phyloP scores from a whole-genome alignment of 2,329 filamentous ascomycete genomes.

The Claviceps purpurea region DNA sequence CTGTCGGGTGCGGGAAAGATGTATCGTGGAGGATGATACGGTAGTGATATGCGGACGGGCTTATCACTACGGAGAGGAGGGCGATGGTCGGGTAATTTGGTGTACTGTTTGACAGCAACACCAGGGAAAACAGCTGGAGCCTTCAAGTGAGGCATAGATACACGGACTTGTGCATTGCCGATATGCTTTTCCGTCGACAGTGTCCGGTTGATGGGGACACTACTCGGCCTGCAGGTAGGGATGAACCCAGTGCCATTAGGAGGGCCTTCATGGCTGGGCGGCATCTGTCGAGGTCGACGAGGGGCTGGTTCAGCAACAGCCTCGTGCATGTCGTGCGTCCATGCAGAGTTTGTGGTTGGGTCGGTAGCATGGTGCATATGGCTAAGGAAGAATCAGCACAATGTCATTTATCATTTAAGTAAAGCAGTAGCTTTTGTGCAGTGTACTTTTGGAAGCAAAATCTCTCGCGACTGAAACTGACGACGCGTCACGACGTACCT shows the following conservation, averaged over 20 bases:
- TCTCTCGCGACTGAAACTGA: too few species aligned
- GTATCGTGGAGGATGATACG: conserved; percentile 65
- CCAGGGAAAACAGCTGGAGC: conserved; percentile 57
- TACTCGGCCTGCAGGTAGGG: conserved; percentile 43
- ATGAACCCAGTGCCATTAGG: conserved; percentile 43
- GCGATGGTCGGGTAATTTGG: conserved; percentile 84
- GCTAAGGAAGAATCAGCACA: conserved; percentile 17
- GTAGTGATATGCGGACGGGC: conserved; percentile 85
- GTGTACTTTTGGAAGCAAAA: too few species aligned
- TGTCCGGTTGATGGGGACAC: conserved; percentile 55
- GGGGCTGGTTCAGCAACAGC: conserved; percentile 35
- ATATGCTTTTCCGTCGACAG: conserved; percentile 76
- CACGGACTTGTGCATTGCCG: conserved; percentile 73
- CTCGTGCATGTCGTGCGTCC: conserved; percentile 94
- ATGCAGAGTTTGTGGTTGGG: conserved; percentile 58
- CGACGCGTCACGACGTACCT: conserved; percentile 37
- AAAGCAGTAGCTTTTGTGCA: not conserved
- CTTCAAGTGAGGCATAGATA: conserved; percentile 66
- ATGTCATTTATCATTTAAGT: not conserved
- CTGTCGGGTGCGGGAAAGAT: conserved; percentile 82
- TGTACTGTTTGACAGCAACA: conserved; percentile 79
- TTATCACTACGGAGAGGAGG: conserved; percentile 92
- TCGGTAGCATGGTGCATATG: conserved; percentile 36
- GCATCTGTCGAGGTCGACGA: conserved; percentile 28
- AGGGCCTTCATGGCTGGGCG: conserved; percentile 31